A percentile compares a stretch with the other conserved stretches of the same genome.
Evolutionary conservation across 2,329 filamentous ascomycete genomes (phyloP).

Genomic region (Thermothelomyces thermophilus): DNA sequence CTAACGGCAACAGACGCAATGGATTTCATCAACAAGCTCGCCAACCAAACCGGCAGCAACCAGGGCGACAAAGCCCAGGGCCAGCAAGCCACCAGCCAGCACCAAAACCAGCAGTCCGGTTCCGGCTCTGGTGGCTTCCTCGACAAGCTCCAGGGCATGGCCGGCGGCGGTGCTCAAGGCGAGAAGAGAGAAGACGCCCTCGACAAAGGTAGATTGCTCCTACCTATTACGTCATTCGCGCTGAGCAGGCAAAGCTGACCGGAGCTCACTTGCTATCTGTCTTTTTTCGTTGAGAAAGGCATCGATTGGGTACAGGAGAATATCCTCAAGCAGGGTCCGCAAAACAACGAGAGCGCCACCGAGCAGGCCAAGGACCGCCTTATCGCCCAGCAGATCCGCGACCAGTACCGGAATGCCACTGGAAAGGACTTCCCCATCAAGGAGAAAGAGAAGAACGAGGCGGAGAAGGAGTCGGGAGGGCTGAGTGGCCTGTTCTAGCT

Average conservation of each 20-base stretch:
- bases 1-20: constrained; percentile 5
- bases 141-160: constrained; percentile 64
- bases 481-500: constrained; percentile 5
- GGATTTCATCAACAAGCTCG: constrained; percentile 22
- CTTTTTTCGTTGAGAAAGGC: constrained; percentile 40
- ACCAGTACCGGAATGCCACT: constrained; percentile 61
- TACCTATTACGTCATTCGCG: not conserved
- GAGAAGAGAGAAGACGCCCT: constrained; percentile 80
- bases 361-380: constrained; percentile 82
- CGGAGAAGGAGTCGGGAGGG: not conserved
- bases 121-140: constrained; percentile 40
- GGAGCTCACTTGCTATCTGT: not conserved
- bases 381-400: constrained; percentile 66
- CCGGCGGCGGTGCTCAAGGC: constrained; percentile 64
- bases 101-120: constrained; percentile 18
- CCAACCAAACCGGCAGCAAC: constrained; percentile 9
- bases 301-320: constrained; percentile 75
- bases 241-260: not conserved
- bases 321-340: constrained; percentile 60
- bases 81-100: not conserved
- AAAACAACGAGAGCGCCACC: constrained; percentile 63
- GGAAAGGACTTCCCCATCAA: constrained; percentile 64
- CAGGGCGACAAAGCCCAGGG: constrained; percentile 10
- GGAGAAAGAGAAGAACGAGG: constrained; percentile 29
- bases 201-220: constrained; percentile 59